Evolutionary conservation across 805 yeast genomes (phyloP).

Genomic region (Pichia rugopelliculosa): DNA sequence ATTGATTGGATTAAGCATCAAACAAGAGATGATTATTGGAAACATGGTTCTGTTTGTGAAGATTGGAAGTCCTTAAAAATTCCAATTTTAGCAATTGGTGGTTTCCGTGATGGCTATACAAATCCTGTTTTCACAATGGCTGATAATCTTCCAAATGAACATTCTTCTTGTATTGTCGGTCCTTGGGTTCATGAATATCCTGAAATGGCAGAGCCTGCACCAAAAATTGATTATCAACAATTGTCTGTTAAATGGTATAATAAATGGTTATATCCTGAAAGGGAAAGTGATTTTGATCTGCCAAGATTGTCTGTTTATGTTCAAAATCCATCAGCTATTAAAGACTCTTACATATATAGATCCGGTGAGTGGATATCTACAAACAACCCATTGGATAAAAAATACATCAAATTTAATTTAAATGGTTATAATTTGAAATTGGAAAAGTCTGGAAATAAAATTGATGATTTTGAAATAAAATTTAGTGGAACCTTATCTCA

Average conservation of each 20-base stretch:
- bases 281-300: conserved; percentile 20
- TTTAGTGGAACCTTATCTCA: conserved; percentile 33
- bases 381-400: conserved; percentile 13
- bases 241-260: conserved; percentile 35
- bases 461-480: conserved; percentile 10
- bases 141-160: conserved; percentile 34
- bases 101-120: conserved; percentile 44
- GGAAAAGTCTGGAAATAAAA: neutral
- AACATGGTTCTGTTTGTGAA: conserved; percentile 40
- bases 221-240: conserved; percentile 38
- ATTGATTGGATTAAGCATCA: conserved; percentile 38
- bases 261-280: conserved; percentile 30
- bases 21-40: conserved; percentile 39
- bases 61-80: conserved; percentile 33
- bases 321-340: conserved; percentile 35
- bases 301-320: conserved; percentile 35
- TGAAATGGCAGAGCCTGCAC: conserved; percentile 39
- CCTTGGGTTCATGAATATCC: conserved; percentile 47
- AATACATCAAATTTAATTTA: conserved; percentile 12
- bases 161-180: conserved; percentile 33
- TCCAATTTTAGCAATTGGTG: conserved; percentile 39
- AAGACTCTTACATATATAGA: conserved; percentile 32
- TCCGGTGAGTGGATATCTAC: conserved; percentile 36
- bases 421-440: conserved; percentile 10
- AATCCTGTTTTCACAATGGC: conserved; percentile 38